Conservation (phyloP, 768 basidiomycete genomes). For the Lactarius hengduanensis region DNA sequence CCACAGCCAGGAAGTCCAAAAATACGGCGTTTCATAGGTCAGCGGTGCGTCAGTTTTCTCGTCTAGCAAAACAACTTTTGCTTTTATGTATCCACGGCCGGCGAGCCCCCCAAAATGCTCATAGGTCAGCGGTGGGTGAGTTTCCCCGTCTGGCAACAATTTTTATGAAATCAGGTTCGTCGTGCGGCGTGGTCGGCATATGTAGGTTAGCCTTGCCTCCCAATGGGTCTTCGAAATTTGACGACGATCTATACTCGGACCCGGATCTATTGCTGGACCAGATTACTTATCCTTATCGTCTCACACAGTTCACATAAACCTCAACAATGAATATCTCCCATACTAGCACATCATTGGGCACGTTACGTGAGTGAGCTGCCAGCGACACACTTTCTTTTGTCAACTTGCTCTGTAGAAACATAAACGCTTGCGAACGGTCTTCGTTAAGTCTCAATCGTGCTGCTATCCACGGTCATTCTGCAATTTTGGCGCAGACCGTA, state of each 20-base stretch:
- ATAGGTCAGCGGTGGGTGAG: no score
- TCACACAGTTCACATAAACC: slow-evolving; percentile 80
- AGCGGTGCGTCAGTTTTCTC: background rate
- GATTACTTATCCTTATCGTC: background rate
- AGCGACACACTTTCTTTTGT: slow-evolving; percentile 4
- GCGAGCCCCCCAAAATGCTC: no score
- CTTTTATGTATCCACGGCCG: no score
- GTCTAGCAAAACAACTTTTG: background rate
- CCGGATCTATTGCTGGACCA: background rate
- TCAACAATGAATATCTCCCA: slow-evolving; percentile 86
- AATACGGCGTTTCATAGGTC: slow-evolving; percentile 14
- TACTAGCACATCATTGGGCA: slow-evolving; percentile 91
- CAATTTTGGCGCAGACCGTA: no score
- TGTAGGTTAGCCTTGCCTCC: background rate
- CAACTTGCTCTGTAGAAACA: slow-evolving; percentile 67
- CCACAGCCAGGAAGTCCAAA: slow-evolving; percentile 9
- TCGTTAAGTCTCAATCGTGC: no score
- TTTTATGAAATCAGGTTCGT: background rate
- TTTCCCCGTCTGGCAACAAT: no score
- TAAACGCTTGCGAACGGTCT: slow-evolving; percentile 69
- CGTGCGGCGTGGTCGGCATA: background rate
- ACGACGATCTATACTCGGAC: no score
- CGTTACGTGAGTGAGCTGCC: slow-evolving; percentile 60
- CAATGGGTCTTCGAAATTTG: slow-evolving; percentile 1
- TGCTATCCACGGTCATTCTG: no score